Evolutionary conservation across 2,329 filamentous ascomycete species (phyloP), one percentile per base, ranked within the genome.

Genomic region (Dichotomopilus funicola): DNA sequence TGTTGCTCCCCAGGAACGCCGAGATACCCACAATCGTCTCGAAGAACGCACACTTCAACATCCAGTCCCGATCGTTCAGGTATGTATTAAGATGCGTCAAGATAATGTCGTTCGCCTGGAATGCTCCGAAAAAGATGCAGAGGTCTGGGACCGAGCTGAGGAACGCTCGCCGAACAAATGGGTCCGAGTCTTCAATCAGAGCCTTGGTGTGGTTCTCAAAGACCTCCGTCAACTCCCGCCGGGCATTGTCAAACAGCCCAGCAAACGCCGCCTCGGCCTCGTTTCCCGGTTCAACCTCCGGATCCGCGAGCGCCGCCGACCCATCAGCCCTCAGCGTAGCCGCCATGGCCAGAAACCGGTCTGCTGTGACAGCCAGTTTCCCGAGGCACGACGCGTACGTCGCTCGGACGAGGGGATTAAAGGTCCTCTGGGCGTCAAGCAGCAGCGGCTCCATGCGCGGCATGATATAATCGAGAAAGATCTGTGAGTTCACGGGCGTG

Each of bases 31-130:
- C 89, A 33, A 97, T 90, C 0, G 91, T 89, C 66, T 96, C 91
- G 65, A 99, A 96, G 68, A 97, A 97, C 2, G 92, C 91, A 65
- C 91, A 96, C 70, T 96, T 96, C 36, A 99, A 75, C 69, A 90
- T 90, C 94, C 94, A 99, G 68, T 99, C 91, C 43, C 87, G 84
- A 65, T 97, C 94, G 63, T 99, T 99, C 7, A 99, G 74, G 65
- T 99, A 99, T 0, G 94, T 99, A 67, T 97, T 97, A 34, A 99
- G 76, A 72, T 99, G 94, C 36, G 91, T 95, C 27, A 99, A 75
- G 12, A 99, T 85, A n/a, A 99, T 89, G 67, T 99, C 94, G 68
- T 95, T 96, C 1, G 92, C 88, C 66, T 91, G 87, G n/a, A 86
- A 81, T 58, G 88, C 91, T 3, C 90, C 91, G 63, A 99, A 97